These are phyloP conservation scores for Paramecium sonneborni DNA, from an alignment of 73 alveolate species.

Conservation along the genomic window DNA sequence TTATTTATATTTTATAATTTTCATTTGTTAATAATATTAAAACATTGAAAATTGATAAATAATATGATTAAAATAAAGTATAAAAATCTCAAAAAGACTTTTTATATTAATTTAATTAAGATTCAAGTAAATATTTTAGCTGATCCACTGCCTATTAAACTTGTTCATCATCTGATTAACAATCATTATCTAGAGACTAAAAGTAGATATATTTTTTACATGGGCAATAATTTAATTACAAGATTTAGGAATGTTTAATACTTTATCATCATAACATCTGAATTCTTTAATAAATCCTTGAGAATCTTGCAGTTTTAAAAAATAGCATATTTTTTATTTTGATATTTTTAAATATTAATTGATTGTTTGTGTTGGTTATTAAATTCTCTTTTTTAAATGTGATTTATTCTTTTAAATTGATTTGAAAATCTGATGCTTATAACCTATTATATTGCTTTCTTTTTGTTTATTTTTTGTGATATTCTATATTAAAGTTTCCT, in stretches of 20 bases:
- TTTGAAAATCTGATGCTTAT: neutral
- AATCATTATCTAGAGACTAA: neutral
- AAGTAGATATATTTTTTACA: neutral
- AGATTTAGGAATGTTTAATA: neutral
- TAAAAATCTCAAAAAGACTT: neutral
- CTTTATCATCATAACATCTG: slow-evolving; percentile 21
- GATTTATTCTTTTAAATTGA: neutral
- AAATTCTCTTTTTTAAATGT: neutral
- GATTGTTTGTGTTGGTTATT: neutral
- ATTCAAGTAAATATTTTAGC: neutral
- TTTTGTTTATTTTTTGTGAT: neutral
- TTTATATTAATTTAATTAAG: neutral
- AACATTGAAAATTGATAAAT: no score
- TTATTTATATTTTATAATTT: neutral
- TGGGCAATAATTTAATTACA: neutral
- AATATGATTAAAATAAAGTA: neutral
- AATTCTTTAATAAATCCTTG: neutral
- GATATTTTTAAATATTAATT: neutral
- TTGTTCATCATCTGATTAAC: slow-evolving; percentile 37
- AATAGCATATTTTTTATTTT: neutral
- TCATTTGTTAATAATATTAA: neutral
- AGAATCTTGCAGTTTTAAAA: neutral
- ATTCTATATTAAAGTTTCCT: neutral
- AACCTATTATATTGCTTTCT: neutral
- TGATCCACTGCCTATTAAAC: neutral